Evolutionary conservation across 495 filamentous ascomycete genomes (phyloP), one percentile per base, ranked within the genome.

Genomic region (Parmelia sp.): DNA sequence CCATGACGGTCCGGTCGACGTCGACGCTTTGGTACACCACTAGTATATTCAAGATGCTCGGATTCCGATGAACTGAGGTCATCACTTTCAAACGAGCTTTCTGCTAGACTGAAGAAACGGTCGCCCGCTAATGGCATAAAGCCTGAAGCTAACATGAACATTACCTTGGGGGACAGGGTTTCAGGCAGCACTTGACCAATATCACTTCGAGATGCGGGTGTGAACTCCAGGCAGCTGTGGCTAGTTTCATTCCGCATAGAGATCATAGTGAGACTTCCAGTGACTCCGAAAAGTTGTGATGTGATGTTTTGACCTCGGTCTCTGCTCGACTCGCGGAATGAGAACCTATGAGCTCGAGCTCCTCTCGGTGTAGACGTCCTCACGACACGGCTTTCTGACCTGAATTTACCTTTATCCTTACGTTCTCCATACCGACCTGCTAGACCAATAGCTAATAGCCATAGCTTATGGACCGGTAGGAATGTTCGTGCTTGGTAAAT

Each of bases 141-240:
- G 33, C 58, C 58, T 15, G 35, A 37, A 19, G 58, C 31, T 37
- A 60, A 19, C 58, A 60, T 40, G 58, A 60, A 60, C 14, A 60
- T 5, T 1, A 15, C 23, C 9, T 60, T 60, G 7, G 15, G 17
- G 39, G 31, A 7, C 25, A 39, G 23, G 19, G 36, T 35, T 21
- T 59, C 57, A 37, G 57, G 57, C 27, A 37, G 12, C 12, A 56
- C 11, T 36, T 36, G 25, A 36, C 57, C 27, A 35, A 59, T 27
- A 59, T 59, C 57, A 29, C 31, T 56, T 56, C 25, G 23, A 5
- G 51, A 29, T 19, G 51, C 51, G 31, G 31, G 51, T 29, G 25
- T 14, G 23, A 56, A 56, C 51, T 56, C 31, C 23, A 56, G 51
- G 12, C 25, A 25, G 23, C 23, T 23, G 5, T 29, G 12, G n/a